phyloP scores from a whole-genome alignment of 805 yeast genomes.

The Jamesozyma spencerorum region DNA sequence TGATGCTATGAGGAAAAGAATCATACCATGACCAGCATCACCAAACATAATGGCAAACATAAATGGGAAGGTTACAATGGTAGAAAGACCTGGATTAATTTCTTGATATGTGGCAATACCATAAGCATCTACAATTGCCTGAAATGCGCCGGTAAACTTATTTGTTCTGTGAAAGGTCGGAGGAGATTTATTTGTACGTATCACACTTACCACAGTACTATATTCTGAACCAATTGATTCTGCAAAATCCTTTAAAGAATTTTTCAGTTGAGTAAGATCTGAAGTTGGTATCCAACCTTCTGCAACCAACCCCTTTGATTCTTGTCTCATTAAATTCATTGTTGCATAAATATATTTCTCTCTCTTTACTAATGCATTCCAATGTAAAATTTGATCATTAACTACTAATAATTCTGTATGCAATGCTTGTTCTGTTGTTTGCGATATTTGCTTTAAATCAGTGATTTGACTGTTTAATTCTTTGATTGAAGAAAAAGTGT shows the following conservation, averaged over 20 bases:
- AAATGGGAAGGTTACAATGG: constrained; percentile 92
- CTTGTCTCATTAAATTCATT: constrained; percentile 70
- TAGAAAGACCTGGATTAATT: constrained; percentile 92
- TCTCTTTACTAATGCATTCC: constrained; percentile 61
- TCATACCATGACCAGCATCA: constrained; percentile 92
- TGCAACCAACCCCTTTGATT: constrained; percentile 76
- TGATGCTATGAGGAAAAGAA: constrained; percentile 66
- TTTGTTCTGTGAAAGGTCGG: constrained; percentile 95
- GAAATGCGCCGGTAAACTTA: constrained; percentile 89
- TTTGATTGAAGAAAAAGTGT: constrained; percentile 30
- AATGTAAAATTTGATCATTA: constrained; percentile 62
- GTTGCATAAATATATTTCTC: constrained; percentile 79
- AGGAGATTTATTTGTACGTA: constrained; percentile 76
- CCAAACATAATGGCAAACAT: constrained; percentile 99
- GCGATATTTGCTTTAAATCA: constrained; percentile 53
- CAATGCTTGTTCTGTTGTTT: constrained; percentile 58
- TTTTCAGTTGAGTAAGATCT: constrained; percentile 58
- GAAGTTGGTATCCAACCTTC: constrained; percentile 95
- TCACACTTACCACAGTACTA: constrained; percentile 46
- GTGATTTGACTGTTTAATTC: constrained; percentile 39
- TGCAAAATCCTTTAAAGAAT: constrained; percentile 46
- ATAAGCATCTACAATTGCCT: constrained; percentile 87
- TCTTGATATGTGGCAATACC: constrained; percentile 91
- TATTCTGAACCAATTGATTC: constrained; percentile 32
- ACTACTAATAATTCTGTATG: constrained; percentile 70